These are phyloP conservation scores for Boletus speciosus DNA, from an alignment of 768 basidiomycete genomes.

Conservation along the genomic window DNA sequence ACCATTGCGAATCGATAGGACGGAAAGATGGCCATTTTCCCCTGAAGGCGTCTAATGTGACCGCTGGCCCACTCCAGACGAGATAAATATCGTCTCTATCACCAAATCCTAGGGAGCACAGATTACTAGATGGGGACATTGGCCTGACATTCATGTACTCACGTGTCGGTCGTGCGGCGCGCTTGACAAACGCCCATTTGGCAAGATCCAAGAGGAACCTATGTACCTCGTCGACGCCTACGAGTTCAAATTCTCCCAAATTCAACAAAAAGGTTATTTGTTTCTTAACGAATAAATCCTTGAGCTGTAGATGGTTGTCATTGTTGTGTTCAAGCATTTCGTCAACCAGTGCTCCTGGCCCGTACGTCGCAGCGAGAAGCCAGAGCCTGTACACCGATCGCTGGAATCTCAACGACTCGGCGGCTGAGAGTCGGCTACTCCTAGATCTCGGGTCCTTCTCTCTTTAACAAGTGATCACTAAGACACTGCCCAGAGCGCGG, in stretches of 20 bases:
- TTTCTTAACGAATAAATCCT: slow-evolving; percentile 4
- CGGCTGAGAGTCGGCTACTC: slow-evolving; percentile 27
- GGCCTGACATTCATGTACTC: background rate
- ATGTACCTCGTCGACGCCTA: slow-evolving; percentile 19
- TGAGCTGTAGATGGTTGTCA: background rate
- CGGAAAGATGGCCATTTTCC: slow-evolving; percentile 7
- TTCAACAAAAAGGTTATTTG: slow-evolving; percentile 5
- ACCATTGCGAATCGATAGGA: background rate
- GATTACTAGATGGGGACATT: background rate
- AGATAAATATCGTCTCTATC: slow-evolving; percentile 5
- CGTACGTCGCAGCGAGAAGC: slow-evolving; percentile 16
- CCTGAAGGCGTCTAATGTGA: slow-evolving; percentile 6
- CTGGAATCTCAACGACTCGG: slow-evolving; percentile 32
- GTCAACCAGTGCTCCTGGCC: background rate
- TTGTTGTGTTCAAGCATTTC: background rate
- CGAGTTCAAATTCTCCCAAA: slow-evolving; percentile 14
- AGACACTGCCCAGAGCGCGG: background rate
- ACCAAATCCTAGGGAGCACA: background rate
- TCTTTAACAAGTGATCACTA: slow-evolving; percentile 16
- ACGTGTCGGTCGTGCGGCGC: background rate
- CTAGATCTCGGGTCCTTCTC: slow-evolving; percentile 35
- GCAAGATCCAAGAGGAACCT: slow-evolving; percentile 20
- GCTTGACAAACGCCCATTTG: slow-evolving; percentile 10
- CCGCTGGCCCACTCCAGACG: slow-evolving; percentile 14
- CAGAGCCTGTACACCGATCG: slow-evolving; percentile 31